These are phyloP conservation scores for Tuber aestivum DNA, from an alignment of 495 filamentous ascomycete species.

Conservation along the genomic window DNA sequence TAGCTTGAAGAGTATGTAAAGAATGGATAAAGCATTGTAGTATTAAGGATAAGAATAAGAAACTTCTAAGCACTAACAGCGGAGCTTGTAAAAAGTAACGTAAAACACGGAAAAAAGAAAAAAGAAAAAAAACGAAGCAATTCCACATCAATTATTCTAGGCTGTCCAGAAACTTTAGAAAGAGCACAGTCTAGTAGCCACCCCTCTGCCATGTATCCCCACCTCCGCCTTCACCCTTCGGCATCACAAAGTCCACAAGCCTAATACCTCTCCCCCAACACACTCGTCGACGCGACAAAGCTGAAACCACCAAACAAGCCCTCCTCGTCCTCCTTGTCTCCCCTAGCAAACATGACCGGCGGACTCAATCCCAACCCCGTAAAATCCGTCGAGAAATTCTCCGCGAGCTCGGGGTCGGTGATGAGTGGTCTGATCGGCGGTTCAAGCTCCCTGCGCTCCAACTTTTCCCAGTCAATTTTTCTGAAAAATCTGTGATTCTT, in stretches of 20 bases:
- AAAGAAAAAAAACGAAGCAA: not conserved
- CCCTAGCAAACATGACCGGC: slow-evolving; percentile 46
- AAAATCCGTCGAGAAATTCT: slow-evolving; percentile 88
- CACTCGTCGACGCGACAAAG: slow-evolving; percentile 81
- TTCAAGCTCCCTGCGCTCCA: slow-evolving; percentile 69
- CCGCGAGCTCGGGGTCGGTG: slow-evolving; percentile 87
- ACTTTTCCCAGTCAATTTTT: slow-evolving; percentile 83
- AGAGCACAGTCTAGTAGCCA: not conserved
- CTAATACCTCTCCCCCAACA: slow-evolving; percentile 58
- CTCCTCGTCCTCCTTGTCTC: slow-evolving; percentile 47
- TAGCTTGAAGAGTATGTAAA: not conserved
- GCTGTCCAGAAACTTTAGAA: not conserved
- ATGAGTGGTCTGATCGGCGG: slow-evolving; percentile 87
- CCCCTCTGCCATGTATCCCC: slow-evolving; percentile 29
- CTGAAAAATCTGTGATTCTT: slow-evolving; percentile 95
- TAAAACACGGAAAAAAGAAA: not conserved
- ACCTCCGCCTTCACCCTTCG: not conserved
- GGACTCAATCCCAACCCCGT: slow-evolving; percentile 78
- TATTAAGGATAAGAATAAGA: not conserved
- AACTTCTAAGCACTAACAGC: no score
- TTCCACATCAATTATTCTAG: not conserved
- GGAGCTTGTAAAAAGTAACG: not conserved
- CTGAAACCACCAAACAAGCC: slow-evolving; percentile 93
- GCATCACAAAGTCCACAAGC: not conserved
- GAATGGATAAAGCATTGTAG: not conserved